These are phyloP conservation scores for Pseudoneurospora amorphoporcata DNA, from an alignment of 495 filamentous ascomycete species.

Conservation along the genomic window DNA sequence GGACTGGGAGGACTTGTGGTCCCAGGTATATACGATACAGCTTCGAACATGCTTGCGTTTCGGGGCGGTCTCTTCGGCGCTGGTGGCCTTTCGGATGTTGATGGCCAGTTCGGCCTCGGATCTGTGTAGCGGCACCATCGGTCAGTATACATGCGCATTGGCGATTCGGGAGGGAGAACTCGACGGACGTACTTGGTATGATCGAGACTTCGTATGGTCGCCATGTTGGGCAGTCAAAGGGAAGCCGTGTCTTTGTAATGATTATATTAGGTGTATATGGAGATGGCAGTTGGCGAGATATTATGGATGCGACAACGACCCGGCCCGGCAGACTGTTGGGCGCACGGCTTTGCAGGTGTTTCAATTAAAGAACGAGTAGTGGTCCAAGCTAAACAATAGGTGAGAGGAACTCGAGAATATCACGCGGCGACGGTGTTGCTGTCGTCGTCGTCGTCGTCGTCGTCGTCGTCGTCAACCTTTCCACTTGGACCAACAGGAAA, in stretches of 20 bases:
- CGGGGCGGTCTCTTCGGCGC: slow-evolving; percentile 86
- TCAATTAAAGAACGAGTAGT: not conserved
- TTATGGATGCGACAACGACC: not conserved
- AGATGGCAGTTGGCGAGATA: not conserved
- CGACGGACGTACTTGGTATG: slow-evolving; percentile 32
- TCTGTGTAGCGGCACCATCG: slow-evolving; percentile 33
- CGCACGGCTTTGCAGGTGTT: not conserved
- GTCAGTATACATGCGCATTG: slow-evolving; percentile 10
- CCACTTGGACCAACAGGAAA: slow-evolving; percentile 2
- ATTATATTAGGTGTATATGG: not conserved
- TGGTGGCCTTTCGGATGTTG: slow-evolving; percentile 96
- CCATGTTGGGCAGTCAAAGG: slow-evolving; percentile 25
- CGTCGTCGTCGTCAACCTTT: slow-evolving; percentile 19
- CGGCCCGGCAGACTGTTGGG: not conserved
- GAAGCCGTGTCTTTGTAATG: not conserved
- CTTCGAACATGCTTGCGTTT: slow-evolving; percentile 98
- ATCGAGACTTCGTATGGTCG: slow-evolving; percentile 36
- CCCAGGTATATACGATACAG: slow-evolving; percentile 98
- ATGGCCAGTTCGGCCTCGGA: slow-evolving; percentile 88
- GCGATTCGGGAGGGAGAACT: not conserved
- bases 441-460: slow-evolving; percentile 12
- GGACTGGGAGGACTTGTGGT: slow-evolving; percentile 90
- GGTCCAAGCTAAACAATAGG: not conserved
- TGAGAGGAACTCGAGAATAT: not conserved
- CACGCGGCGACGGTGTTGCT: not conserved